Conservation (phyloP, 2,329 filamentous ascomycete species). For the Scleromitrula shiraiana region DNA sequence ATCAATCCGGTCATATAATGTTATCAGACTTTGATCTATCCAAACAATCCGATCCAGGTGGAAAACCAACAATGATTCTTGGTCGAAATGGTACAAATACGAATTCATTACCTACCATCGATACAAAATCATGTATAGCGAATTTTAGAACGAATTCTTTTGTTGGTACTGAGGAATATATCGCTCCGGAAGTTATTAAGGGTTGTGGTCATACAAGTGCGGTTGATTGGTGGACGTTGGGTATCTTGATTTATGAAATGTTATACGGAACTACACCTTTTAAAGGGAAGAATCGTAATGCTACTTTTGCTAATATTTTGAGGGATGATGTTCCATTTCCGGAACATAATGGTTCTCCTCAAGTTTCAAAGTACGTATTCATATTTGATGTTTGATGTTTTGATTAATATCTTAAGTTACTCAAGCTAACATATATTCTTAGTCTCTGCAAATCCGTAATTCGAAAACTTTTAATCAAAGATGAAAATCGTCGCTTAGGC, state of each 20-base stretch:
- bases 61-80: slow-evolving; percentile 96
- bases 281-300: slow-evolving; percentile 98
- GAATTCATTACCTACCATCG: slow-evolving; percentile 87
- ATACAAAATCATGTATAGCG: slow-evolving; percentile 95
- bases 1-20: slow-evolving; percentile 99
- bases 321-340: slow-evolving; percentile 94
- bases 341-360: slow-evolving; percentile 73
- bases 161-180: slow-evolving; percentile 97
- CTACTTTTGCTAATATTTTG: slow-evolving; percentile 95
- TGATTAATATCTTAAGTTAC: no score
- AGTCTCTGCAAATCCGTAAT: slow-evolving; percentile 96
- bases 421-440: slow-evolving; percentile 31
- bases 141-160: slow-evolving; percentile 99
- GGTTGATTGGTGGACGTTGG: slow-evolving; percentile 98
- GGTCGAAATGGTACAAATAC: slow-evolving; percentile 75
- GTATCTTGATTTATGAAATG: slow-evolving; percentile 98
- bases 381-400: neutral
- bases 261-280: slow-evolving; percentile 96
- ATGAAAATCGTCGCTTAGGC: slow-evolving; percentile 86
- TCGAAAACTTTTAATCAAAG: slow-evolving; percentile 94
- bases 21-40: slow-evolving; percentile 97
- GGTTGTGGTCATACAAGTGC: slow-evolving; percentile 97
- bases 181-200: slow-evolving; percentile 97
- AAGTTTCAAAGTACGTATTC: slow-evolving; percentile 77
- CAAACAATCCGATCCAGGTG: slow-evolving; percentile 92